Evolutionary conservation across 768 basidiomycete genomes (phyloP), one percentile per base, ranked within the genome.

Genomic region (Boletus patriciae): DNA sequence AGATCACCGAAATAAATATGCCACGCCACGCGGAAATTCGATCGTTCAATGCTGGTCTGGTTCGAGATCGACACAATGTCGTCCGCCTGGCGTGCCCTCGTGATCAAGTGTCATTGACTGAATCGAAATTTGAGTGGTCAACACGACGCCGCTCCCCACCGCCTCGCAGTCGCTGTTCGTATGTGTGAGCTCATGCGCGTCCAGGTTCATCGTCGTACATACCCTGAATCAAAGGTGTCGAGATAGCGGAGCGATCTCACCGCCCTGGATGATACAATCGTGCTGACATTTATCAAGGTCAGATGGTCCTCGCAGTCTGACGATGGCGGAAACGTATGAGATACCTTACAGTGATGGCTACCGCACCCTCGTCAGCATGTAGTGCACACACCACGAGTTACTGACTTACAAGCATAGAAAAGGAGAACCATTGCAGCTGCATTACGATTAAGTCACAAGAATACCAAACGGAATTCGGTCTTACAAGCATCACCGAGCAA

Each of bases 331-430:
- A 51, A 42, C 4, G 25, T 6, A 34, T 21, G 36, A 3, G 4
- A 36, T 48, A 66, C 64, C 57, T 63, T 43, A 37, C 16, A 19
- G 42, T 38, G 25, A 57, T 9, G 10, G 61, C 64, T 66, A 31
- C 16, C 41, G 3, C 16, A 29, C 5, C 12, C 1, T 21, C 2
- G 29, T 66, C 37, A 66, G 56, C 6, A 33, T 15, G 15, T 45
- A 18, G 6, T 38, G 15, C n/a, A 41, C 36, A 40, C 13, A 31
- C 7, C 9, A 31, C n/a, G 34, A 37, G 36, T 18, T 6, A 37
- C 36, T 0, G 13, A 50, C 64, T 54, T 29, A 66, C 64, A 57
- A 19, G 0, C 2, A 34, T 47, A 19, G 2, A 18, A 42, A 18
- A 54, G 44, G 16, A 52, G 18, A 0, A 36, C 6, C 13, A 29